phyloP scores from a whole-genome alignment of 164 flowering plant genomes.

The Kalanchoe fedtschenkoi region DNA sequence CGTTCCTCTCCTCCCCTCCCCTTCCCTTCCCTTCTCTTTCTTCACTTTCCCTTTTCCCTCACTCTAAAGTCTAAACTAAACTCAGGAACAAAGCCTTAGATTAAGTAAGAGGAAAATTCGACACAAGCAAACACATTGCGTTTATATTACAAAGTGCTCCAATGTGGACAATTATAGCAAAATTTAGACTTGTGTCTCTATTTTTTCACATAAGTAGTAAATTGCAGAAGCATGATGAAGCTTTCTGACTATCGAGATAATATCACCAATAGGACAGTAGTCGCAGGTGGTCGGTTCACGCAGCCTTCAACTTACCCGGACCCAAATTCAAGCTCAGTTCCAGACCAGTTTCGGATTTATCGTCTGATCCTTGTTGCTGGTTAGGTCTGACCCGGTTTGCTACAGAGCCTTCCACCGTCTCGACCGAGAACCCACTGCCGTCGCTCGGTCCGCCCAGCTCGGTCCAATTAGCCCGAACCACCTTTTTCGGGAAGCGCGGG shows the following conservation, averaged over 20 bases:
- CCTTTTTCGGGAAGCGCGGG: constrained; percentile 3
- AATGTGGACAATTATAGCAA: neutral
- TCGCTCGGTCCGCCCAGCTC: constrained; percentile 5
- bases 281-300: neutral
- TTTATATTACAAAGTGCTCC: neutral
- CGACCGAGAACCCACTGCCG: constrained; percentile 14
- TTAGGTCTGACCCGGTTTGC: neutral
- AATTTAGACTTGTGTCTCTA: neutral
- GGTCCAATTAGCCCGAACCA: neutral
- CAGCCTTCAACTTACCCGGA: neutral
- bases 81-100: too few relatives aligned
- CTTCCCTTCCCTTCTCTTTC: too few relatives aligned
- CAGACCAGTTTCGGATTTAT: constrained; percentile 10
- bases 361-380: neutral
- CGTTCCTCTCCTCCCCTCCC: too few relatives aligned
- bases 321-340: constrained; percentile 20
- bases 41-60: too few relatives aligned
- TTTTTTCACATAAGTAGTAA: neutral
- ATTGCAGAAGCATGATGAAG: too few relatives aligned
- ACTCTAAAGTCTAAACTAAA: too few relatives aligned
- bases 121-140: too few relatives aligned
- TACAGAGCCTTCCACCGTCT: constrained; percentile 13
- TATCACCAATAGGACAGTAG: neutral
- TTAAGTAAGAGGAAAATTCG: too few relatives aligned
- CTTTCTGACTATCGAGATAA: neutral